Base-by-base conservation (phyloP, 2,329 filamentous ascomycete genomes). In the Cytospora chrysosperma region DNA sequence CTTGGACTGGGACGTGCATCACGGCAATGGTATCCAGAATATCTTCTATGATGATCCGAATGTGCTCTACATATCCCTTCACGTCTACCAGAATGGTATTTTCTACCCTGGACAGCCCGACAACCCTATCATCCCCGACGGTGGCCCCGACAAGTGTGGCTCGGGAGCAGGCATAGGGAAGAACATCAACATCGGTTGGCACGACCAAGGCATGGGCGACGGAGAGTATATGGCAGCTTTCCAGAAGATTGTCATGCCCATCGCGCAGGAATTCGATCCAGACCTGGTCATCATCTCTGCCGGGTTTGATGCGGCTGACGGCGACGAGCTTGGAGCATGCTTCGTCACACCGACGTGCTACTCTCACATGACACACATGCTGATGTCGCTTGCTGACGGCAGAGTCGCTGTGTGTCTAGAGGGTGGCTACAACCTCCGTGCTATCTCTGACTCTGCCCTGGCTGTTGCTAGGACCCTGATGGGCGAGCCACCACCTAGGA, bases 361-460 rank as follows among this genome's bases (percentile, higher is more conserved):
- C 73, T 92, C 93, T 17, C 94, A 99, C 73, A 98, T 99, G 95
- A 98, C 95, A 19, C 93, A 97, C 73, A 97, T 98, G 94, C 85
- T 99, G 55, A 98, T 97, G 93, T 93, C 92, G 2, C 82, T 99
- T 24, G 94, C 95, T 0, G 84, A 88, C 52, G 95, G 95, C 30
- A 97, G 93, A 72, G 19, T 99, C 17, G 91, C 92, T 2, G 94
- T 97, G 10, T 97, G 93, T 72, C 82, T 99, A 2, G 95, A 99
- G 78, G 95, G 95, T 26, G 95, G 95, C 10, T 99, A 99, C 76
- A 98, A 98, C 70, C 85, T 99, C 27, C 82, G 87, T 55, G 95
- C 95, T 0, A 99, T 99, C 64, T 96, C 95, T 0, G 88, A 91
- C 63, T 98, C 95, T 5, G 93, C 95, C 1, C 83, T 97, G 5